phyloP scores from a whole-genome alignment of 2,329 filamentous ascomycete genomes.

The Chrysoporthe cubensis region DNA sequence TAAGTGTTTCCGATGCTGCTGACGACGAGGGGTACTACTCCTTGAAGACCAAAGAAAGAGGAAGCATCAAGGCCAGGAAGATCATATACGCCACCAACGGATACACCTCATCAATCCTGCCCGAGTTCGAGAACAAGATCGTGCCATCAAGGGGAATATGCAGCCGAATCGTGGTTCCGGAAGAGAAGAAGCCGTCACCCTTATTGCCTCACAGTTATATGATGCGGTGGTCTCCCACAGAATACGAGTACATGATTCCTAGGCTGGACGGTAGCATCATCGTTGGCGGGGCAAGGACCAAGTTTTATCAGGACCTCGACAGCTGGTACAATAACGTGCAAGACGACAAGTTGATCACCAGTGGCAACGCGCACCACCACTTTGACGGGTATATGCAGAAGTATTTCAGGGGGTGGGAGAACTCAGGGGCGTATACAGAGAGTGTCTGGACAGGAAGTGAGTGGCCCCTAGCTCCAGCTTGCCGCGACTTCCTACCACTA shows the following conservation, averaged over 20 bases:
- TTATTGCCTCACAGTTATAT: conserved; percentile 32
- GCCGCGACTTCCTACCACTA: too few species aligned
- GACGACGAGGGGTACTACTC: conserved; percentile 30
- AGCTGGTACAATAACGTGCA: conserved; percentile 50
- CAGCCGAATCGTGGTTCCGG: conserved; percentile 29
- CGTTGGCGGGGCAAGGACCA: conserved; percentile 46
- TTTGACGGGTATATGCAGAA: conserved; percentile 52
- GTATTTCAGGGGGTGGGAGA: conserved; percentile 50
- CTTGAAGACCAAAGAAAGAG: conserved; percentile 28
- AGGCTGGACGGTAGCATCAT: conserved; percentile 46
- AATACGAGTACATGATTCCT: conserved; percentile 45
- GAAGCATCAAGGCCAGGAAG: conserved; percentile 30
- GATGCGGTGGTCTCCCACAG: conserved; percentile 29
- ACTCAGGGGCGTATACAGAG: conserved; percentile 42
- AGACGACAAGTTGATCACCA: conserved; percentile 44
- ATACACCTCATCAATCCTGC: conserved; percentile 39
- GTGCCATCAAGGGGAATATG: conserved; percentile 39
- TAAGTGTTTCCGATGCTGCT: conserved; percentile 27
- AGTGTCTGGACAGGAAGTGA: conserved; percentile 48
- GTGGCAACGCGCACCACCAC: conserved; percentile 41
- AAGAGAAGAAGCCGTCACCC: conserved; percentile 20
- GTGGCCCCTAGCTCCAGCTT: conserved; percentile 12
- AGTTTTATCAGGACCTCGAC: conserved; percentile 38
- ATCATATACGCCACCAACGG: conserved; percentile 42
- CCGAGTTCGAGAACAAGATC: conserved; percentile 38